Conservation (phyloP, 2,329 filamentous ascomycete genomes). For the Lecanicillium sp. region DNA sequence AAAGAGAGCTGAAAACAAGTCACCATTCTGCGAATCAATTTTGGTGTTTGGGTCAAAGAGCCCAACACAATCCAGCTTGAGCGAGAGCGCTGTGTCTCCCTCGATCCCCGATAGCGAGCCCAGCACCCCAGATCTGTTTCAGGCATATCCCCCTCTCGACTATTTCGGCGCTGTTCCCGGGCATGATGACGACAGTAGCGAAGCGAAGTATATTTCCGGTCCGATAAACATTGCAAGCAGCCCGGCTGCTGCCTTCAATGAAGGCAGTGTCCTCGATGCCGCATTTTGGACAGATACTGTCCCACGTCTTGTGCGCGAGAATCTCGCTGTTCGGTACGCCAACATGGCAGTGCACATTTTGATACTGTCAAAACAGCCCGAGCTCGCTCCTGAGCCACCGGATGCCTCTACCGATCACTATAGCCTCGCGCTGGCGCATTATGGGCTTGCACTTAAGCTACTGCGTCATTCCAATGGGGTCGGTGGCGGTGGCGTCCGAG, state of each 20-base stretch:
- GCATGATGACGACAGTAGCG: not conserved
- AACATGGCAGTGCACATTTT: slow-evolving; percentile 32
- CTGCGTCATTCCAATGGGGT: slow-evolving; percentile 19
- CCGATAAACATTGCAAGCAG: no score
- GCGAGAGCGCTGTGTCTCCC: slow-evolving; percentile 7
- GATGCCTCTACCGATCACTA: slow-evolving; percentile 21
- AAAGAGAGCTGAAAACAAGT: not conserved
- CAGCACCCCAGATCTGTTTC: slow-evolving; percentile 3
- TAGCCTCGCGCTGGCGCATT: slow-evolving; percentile 27
- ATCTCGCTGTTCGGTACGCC: slow-evolving; percentile 30
- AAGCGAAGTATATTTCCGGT: no score
- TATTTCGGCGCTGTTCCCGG: not conserved
- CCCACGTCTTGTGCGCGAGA: slow-evolving; percentile 27
- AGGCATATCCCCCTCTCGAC: not conserved
- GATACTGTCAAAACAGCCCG: slow-evolving; percentile 22
- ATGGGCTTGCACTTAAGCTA: slow-evolving; percentile 27
- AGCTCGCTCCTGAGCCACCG: slow-evolving; percentile 8
- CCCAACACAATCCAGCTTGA: not conserved
- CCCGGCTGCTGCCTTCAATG: no score
- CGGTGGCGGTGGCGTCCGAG: slow-evolving; percentile 18
- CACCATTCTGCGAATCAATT: not conserved
- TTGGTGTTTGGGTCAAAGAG: not conserved
- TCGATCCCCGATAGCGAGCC: slow-evolving; percentile 8
- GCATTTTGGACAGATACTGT: slow-evolving; percentile 31
- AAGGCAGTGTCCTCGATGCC: slow-evolving; percentile 25